phyloP scores from a whole-genome alignment of 2,329 filamentous ascomycete species.

The Purpureocillium lavendulum region DNA sequence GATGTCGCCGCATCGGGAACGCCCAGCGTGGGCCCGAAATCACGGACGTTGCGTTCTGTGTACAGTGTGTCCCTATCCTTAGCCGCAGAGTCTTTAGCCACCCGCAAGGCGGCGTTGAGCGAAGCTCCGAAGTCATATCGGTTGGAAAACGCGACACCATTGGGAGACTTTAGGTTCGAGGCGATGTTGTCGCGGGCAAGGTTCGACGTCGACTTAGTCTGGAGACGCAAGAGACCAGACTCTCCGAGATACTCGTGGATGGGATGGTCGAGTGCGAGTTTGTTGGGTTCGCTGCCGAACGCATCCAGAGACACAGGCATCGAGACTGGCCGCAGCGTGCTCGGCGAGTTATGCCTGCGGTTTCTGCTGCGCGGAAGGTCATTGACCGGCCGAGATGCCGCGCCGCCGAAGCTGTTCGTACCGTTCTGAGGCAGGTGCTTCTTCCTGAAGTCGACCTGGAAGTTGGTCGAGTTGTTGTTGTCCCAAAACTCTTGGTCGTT shows the following conservation, averaged over 20 bases:
- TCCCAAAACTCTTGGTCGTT: constrained; percentile 89
- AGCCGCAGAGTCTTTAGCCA: constrained; percentile 54
- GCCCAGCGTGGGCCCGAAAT: constrained; percentile 8
- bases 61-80: constrained; percentile 52
- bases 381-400: constrained; percentile 40
- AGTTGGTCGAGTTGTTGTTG: constrained; percentile 81
- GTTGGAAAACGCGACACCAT: constrained; percentile 74
- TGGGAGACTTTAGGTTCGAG: constrained; percentile 42
- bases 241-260: constrained; percentile 58
- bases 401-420: constrained; percentile 44
- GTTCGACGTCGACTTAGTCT: constrained; percentile 56
- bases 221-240: constrained; percentile 56
- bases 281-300: constrained; percentile 53
- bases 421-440: constrained; percentile 57
- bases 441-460: constrained; percentile 88
- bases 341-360: constrained; percentile 29
- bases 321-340: constrained; percentile 42
- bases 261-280: constrained; percentile 50
- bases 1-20: constrained; percentile 15
- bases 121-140: constrained; percentile 95
- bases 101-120: constrained; percentile 71
- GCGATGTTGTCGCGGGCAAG: constrained; percentile 55
- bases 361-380: constrained; percentile 58
- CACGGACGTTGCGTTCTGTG: constrained; percentile 40
- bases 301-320: constrained; percentile 58